Base-by-base conservation (phyloP, 768 basidiomycete genomes). In the Russula olivacea region DNA sequence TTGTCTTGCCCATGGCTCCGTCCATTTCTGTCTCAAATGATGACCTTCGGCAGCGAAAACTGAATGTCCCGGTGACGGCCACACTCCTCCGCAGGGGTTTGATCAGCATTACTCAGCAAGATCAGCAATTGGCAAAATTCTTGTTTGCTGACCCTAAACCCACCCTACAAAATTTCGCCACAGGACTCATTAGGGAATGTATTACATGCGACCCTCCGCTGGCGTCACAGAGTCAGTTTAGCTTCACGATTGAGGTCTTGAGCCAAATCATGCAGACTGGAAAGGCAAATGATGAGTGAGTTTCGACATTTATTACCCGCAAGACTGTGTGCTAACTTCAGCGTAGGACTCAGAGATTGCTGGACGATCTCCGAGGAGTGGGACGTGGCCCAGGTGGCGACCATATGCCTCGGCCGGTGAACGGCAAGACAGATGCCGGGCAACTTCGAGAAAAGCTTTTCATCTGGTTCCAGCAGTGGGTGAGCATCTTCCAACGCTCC, bases 391-490 rank as follows among this genome's bases (percentile, higher is more conserved):
- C 81, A 14, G 71, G 77, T n/a, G 69, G 76, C 0, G 83, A 79
- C 57, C 63, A 70, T 21, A 41, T 69, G 70, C 30, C 68, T 74
- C 55, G 69, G 73, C 53, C 79, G 79, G 50, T 77, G 83, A 78
- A 82, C 5, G 79, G 77, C 47, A 86, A 88, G 71, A 82, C 87
- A 3, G 90, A 90, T 72, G 84, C 83, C 3, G 88, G 89, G 52
- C 83, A 87, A 65, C 77, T 91, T 61, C 80, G 88, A 40, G 87
- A 90, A 68, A 88, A 88, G 67, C 75, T 93, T 0, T 83, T 85
- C 66, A 77, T 83, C 57, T 90, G 87, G 85, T 92, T 92, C 78
- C 89, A 92, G 71, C 90, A 98, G 79, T 99, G 97, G 97, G 91
- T 98, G 67, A 81, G 81, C 54, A 89, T 98, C 66, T 98, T 93